phyloP scores from a whole-genome alignment of 1,139 yeast species.

The Pichia norvegensis region DNA sequence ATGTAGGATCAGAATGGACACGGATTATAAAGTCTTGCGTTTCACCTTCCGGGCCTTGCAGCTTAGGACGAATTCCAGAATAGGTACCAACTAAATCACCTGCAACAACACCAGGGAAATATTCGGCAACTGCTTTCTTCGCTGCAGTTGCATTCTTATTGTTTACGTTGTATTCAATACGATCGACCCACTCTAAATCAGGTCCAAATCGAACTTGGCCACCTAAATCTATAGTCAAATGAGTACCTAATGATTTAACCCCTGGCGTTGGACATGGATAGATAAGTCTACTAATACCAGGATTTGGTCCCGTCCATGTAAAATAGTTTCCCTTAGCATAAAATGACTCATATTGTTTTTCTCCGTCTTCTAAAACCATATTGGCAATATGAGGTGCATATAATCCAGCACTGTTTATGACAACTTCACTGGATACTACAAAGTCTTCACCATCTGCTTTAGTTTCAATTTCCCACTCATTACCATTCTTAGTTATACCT shows the following conservation, averaged over 20 bases:
- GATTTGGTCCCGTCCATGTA: slow-evolving; percentile 37
- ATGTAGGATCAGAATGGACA: slow-evolving; percentile 41
- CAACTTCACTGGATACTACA: slow-evolving; percentile 44
- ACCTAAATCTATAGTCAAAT: slow-evolving; percentile 74
- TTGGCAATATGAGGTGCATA: slow-evolving; percentile 65
- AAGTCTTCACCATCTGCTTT: slow-evolving; percentile 32
- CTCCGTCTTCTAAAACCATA: slow-evolving; percentile 53
- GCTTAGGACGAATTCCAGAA: slow-evolving; percentile 78
- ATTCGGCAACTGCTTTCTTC: slow-evolving; percentile 48
- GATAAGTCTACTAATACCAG: slow-evolving; percentile 40
- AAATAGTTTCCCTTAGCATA: slow-evolving; percentile 86
- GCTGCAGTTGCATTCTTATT: slow-evolving; percentile 46
- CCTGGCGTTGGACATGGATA: slow-evolving; percentile 68
- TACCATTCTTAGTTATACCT: slow-evolving; percentile 30
- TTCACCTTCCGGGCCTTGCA: slow-evolving; percentile 38
- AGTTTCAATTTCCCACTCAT: not conserved
- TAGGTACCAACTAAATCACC: slow-evolving; percentile 58
- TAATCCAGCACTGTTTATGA: slow-evolving; percentile 75
- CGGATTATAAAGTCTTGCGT: slow-evolving; percentile 71
- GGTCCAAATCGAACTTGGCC: slow-evolving; percentile 84
- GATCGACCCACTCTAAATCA: slow-evolving; percentile 72
- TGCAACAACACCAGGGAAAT: slow-evolving; percentile 51
- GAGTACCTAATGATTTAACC: slow-evolving; percentile 76
- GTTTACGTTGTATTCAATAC: slow-evolving; percentile 42
- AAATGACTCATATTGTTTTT: slow-evolving; percentile 38